Evolutionary conservation across 208 protist species (phyloP).

Genomic region (Acanthamoeba triangularis): DNA sequence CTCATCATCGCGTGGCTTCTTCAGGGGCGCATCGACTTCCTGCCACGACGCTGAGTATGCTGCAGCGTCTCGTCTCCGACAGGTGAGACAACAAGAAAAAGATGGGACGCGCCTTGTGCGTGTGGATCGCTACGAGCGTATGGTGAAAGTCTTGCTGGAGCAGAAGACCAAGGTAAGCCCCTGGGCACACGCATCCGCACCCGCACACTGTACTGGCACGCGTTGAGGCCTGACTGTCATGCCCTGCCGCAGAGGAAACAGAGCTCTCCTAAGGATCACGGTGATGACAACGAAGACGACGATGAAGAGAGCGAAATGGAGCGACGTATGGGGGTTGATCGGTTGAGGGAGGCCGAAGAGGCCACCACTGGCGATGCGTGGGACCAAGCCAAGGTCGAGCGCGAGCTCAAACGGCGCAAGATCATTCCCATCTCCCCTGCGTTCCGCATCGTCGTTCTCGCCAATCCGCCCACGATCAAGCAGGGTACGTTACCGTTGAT

Average conservation of each 20-base stretch:
- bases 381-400: conserved; percentile 57
- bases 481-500: background rate
- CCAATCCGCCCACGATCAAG: conserved; percentile 65
- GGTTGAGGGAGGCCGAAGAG: background rate
- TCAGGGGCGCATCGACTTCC: conserved; percentile 89
- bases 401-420: conserved; percentile 24
- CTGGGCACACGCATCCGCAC: background rate
- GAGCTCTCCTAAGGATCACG: background rate
- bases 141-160: conserved; percentile 79
- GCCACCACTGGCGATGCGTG: background rate
- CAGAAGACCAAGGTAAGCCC: background rate
- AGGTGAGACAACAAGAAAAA: background rate
- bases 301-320: conserved; percentile 55
- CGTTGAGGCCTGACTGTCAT: too few relatives aligned
- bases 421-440: conserved; percentile 55
- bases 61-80: conserved; percentile 83
- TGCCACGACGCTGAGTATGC: conserved; percentile 76
- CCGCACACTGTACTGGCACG: too few relatives aligned
- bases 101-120: conserved; percentile 94
- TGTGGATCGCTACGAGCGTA: conserved; percentile 87
- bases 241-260: too few relatives aligned
- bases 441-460: conserved; percentile 69
- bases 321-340: conserved; percentile 34
- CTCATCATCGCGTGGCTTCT: background rate
- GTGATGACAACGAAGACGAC: background rate